Evolutionary conservation across 768 basidiomycete genomes (phyloP), one percentile per base, ranked within the genome.

Genomic region (Boletales sp.): DNA sequence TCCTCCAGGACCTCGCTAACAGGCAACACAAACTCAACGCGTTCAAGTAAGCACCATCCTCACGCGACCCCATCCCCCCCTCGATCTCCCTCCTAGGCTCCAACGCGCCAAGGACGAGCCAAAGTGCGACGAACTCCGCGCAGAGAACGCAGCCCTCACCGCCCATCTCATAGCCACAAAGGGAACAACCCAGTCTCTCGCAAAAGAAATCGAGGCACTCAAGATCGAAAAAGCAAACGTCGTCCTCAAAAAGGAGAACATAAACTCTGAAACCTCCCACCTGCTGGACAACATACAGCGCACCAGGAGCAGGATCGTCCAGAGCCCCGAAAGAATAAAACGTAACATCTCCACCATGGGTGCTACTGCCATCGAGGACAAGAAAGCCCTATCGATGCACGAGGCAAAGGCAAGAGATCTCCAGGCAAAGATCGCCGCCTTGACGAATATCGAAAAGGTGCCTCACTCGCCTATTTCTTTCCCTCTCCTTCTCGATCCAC

Each of bases 271-370:
- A 43, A 75, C 84, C 10, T 72, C 78, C 8, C 74, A 76, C 39
- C 70, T 84, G 19, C 71, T 77, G 37, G 84, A 88, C 49, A 72
- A 75, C 40, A 83, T 90, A 54, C 69, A 72, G 12, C 80, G 84
- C 38, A 83, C 83, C 0, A 77, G 82, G 43, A 73, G 82, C 27
- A 82, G 92, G 24, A 86, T 97, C 54, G 92, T 97, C 4, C 90
- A 93, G 65, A 93, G 90, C 0, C 94, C 94, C 0, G 94, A 95
- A 41, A 80, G 93, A 40, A 87, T 95, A 57, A 88, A 86, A 63
- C 81, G 84, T 44, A 87, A 82, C 38, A 95, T 95, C 58, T 69
- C 77, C 11, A 74, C 80, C n/a, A 91, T 95, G 87, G 77, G 80
- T 3, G 63, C 71, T 7, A 82, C 79, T 0, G 81, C 82, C 1